phyloP scores from a whole-genome alignment of 305 asterid genomes.

The Plantago lanceolata region DNA sequence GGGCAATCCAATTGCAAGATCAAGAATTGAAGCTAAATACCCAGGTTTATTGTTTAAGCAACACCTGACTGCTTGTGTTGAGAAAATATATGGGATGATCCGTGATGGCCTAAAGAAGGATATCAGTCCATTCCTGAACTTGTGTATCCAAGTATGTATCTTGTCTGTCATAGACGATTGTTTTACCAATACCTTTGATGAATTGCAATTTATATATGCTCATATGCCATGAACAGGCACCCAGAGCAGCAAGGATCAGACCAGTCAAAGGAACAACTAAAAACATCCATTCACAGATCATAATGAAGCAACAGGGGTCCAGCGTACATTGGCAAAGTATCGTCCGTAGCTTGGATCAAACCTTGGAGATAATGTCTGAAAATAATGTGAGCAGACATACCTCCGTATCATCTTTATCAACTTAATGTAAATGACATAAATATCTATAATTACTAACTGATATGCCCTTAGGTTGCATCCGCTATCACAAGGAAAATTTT shows the following conservation, averaged over 20 bases:
- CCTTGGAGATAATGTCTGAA: constrained; percentile 64
- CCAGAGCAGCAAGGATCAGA: constrained; percentile 75
- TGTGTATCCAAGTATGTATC: constrained; percentile 73
- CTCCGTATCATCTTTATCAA: constrained; percentile 20
- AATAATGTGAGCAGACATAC: constrained; percentile 50
- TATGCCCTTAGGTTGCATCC: constrained; percentile 58
- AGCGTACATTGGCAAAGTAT: constrained; percentile 82
- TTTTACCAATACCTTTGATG: constrained; percentile 6
- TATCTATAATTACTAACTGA: constrained; percentile 17
- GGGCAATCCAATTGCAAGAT: constrained; percentile 58
- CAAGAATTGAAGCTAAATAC: constrained; percentile 86
- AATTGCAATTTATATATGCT: constrained; percentile 22
- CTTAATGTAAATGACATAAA: constrained; percentile 18
- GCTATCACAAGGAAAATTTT: constrained; percentile 69
- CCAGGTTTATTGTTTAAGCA: constrained; percentile 93
- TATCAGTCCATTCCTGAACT: constrained; percentile 69
- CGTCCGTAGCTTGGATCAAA: constrained; percentile 58
- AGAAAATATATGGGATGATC: constrained; percentile 83
- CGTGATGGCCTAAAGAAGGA: constrained; percentile 89
- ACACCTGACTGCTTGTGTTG: constrained; percentile 89
- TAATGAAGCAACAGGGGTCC: constrained; percentile 70
- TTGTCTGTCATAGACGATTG: constrained; percentile 14
- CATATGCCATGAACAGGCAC: constrained; percentile 62
- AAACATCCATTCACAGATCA: constrained; percentile 58
- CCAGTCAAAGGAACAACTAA: constrained; percentile 68